Percentiles rank a stretch among this genome's conserved stretches.
Evolutionary conservation across 331 rosid genomes (phyloP).

Genomic region (Arachis monticola): DNA sequence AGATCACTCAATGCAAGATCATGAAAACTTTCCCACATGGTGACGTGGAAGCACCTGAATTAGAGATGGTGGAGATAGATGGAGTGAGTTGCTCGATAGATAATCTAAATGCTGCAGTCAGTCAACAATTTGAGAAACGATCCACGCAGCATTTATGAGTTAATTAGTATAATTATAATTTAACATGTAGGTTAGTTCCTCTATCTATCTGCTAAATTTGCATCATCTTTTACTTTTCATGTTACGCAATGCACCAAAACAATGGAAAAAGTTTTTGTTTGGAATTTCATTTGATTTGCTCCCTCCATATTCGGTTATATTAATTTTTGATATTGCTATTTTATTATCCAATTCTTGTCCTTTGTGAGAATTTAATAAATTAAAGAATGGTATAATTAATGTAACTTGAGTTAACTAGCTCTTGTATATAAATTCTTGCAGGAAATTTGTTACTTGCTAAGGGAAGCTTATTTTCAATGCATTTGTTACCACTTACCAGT

Average conservation of each 20-base stretch:
- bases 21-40: neutral
- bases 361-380: no score
- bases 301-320: no score
- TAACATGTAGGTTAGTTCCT: neutral
- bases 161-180: neutral
- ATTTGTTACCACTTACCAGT: neutral
- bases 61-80: no score
- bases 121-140: neutral
- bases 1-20: neutral
- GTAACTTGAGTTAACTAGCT: neutral
- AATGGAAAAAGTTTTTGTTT: no score
- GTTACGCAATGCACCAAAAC: no score
- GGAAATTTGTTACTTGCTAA: neutral
- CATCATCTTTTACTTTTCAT: no score
- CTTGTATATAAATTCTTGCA: neutral
- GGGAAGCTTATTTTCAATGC: neutral
- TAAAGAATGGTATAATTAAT: no score
- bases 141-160: neutral
- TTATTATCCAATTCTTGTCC: no score
- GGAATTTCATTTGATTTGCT: no score
- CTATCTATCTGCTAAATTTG: no score
- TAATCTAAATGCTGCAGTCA: neutral
- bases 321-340: no score
- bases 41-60: neutral
- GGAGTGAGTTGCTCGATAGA: neutral